Conservation (phyloP, 805 yeast genomes). For the Kodamaea jinghongensis region DNA sequence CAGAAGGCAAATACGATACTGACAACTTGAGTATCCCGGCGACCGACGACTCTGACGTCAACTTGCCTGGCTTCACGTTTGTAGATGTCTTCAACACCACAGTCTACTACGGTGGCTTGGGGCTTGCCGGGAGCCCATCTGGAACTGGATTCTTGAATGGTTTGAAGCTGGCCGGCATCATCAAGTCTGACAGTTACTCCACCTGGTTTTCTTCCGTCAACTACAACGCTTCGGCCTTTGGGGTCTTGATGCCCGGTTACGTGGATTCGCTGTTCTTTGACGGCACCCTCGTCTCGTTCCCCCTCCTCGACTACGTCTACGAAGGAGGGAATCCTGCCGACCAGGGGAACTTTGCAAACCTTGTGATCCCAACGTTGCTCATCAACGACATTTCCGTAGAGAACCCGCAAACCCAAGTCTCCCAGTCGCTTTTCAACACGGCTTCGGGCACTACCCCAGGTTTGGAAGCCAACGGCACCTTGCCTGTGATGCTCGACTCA, state of each 20-base stretch:
- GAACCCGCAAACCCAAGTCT: conserved; percentile 36
- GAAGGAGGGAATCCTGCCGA: conserved; percentile 10
- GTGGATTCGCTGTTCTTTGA: conserved; percentile 46
- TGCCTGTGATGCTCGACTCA: conserved; percentile 61
- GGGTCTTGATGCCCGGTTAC: conserved; percentile 54
- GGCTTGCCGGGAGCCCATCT: conserved; percentile 28
- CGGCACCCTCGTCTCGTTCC: conserved; percentile 49
- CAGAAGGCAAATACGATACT: conserved; percentile 25
- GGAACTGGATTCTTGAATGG: conserved; percentile 29
- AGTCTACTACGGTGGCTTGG: conserved; percentile 32
- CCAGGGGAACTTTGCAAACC: conserved; percentile 11
- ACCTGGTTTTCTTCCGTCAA: conserved; percentile 24
- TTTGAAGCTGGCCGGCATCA: conserved; percentile 19
- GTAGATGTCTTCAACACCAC: conserved; percentile 23
- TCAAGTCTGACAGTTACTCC: conserved; percentile 33
- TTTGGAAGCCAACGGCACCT: conserved; percentile 15
- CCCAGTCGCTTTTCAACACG: conserved; percentile 23
- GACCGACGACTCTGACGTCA: conserved; percentile 12
- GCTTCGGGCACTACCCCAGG: conserved; percentile 1
- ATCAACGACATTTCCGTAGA: conserved; percentile 23
- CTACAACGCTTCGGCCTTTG: conserved; percentile 16
- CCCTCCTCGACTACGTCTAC: conserved; percentile 42
- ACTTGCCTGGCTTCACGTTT: conserved; percentile 25
- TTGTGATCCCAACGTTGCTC: conserved; percentile 30
- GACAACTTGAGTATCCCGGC: conserved; percentile 21